A percentile compares a stretch with the other conserved stretches of the same genome.
Conservation (phyloP, 139 green algal species). For the Pleodorina starrii region DNA sequence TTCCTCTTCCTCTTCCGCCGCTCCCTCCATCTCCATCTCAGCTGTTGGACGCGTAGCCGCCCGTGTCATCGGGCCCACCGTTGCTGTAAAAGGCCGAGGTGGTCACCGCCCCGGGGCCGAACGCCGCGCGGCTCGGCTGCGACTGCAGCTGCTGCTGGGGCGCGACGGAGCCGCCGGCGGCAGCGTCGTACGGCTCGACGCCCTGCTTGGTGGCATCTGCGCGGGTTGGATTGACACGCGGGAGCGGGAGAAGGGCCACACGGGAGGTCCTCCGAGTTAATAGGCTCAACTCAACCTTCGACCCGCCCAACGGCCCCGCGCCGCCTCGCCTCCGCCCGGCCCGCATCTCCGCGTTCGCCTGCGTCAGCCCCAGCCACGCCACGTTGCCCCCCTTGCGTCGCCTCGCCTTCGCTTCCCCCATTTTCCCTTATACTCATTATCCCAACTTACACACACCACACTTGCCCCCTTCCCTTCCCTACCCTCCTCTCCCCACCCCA, state of each 20-base stretch:
- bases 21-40: no score
- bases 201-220: constrained; percentile 25
- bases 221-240: not conserved
- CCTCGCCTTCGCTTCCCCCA: no score
- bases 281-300: no score
- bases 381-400: no score
- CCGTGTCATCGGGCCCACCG: not conserved
- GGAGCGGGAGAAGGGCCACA: no score
- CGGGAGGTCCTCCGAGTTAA: no score
- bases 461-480: no score
- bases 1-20: no score
- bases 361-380: no score
- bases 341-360: no score
- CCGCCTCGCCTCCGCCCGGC: not conserved
- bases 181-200: not conserved
- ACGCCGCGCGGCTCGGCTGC: not conserved
- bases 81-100: constrained; percentile 13
- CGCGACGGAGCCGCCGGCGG: not conserved
- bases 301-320: not conserved
- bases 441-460: no score
- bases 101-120: not conserved
- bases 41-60: not conserved
- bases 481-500: not conserved
- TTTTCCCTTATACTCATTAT: no score
- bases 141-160: not conserved